Percentiles rank a stretch among this genome's conserved stretches.
These are phyloP conservation scores for Hymenoscyphus infarciens DNA, from an alignment of 2,329 filamentous ascomycete species.

Conservation along the genomic window DNA sequence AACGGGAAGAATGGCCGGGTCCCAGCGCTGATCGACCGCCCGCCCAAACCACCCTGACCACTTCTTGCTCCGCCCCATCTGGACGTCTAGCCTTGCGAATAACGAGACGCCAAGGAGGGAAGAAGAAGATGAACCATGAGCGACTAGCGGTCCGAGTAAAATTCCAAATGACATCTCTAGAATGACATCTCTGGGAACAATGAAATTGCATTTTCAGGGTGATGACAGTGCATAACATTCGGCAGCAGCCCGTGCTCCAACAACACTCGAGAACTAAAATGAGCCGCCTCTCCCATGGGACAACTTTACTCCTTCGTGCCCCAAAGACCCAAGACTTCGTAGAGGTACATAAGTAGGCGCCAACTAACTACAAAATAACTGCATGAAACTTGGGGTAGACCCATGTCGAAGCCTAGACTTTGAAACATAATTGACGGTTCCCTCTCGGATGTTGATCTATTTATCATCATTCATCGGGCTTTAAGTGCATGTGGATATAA, in stretches of 20 bases:
- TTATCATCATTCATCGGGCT: not conserved
- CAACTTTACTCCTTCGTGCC: not conserved
- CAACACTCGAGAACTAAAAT: not conserved
- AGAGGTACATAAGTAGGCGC: too few relatives aligned
- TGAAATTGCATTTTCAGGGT: not conserved
- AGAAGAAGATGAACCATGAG: slow-evolving; percentile 5
- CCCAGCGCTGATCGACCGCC: slow-evolving; percentile 7
- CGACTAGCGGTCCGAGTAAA: not conserved
- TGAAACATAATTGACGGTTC: not conserved
- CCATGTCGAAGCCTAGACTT: not conserved
- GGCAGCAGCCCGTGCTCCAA: too few relatives aligned
- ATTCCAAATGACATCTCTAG: not conserved
- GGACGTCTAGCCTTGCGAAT: not conserved
- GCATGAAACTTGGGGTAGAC: not conserved
- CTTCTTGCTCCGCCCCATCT: not conserved
- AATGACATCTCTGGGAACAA: not conserved
- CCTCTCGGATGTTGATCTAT: not conserved
- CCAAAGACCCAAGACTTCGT: not conserved
- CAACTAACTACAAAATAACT: not conserved
- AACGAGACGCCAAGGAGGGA: not conserved
- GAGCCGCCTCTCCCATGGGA: not conserved
- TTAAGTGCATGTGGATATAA: not conserved
- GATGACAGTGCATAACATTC: not conserved
- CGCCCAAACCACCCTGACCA: not conserved
- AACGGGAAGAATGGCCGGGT: not conserved